Base-by-base conservation (phyloP, 495 filamentous ascomycete species). In the Penicillium nucicola region DNA sequence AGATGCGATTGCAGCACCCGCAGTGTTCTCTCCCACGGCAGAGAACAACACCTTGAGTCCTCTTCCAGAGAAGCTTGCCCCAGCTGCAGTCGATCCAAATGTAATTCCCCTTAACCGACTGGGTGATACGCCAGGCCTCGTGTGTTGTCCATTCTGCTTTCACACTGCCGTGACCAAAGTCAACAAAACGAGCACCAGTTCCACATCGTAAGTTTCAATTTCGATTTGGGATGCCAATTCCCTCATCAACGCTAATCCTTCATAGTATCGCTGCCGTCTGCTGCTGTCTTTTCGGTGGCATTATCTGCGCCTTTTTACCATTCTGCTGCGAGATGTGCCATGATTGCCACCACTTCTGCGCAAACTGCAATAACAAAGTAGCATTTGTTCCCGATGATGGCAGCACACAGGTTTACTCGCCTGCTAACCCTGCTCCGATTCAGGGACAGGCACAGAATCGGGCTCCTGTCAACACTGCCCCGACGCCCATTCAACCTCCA, bases 311-410 rank as follows among this genome's bases (percentile, higher is more conserved):
- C 6, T 58, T 55, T 13, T 25, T 58, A n/a, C 55, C 55, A 0
- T 58, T 22, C 20, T 58, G 55, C 14, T 46, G 55, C 41, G 36
- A 58, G 33, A 55, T 58, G 55, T 58, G 55, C 15, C 55, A 58
- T 15, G 55, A 58, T 11, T 19, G 34, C 7, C 55, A 58, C 28
- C 55, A 58, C 25, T 58, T 58, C 37, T 58, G 55, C 8, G 38
- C 46, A 15, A 50, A 51, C n/a, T 58, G 55, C 15, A 38, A 38
- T 0, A 19, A 39, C 2, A 33, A 44, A 15, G 46, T 58, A 3
- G 55, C 55, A 15, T 32, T 50, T 20, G 22, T 17, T n/a, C 37
- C 51, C 1, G 51, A 58, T 25, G 55, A 58, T 10, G 55, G 46
- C 0, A 23, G 25, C 0, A 28, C 55, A 5, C 46, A 58, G 38